A percentile compares a stretch with the other conserved stretches of the same genome.
These are phyloP conservation scores for Phytophthora palmivora DNA, from an alignment of 352 stramenopile genomes.

Conservation along the genomic window DNA sequence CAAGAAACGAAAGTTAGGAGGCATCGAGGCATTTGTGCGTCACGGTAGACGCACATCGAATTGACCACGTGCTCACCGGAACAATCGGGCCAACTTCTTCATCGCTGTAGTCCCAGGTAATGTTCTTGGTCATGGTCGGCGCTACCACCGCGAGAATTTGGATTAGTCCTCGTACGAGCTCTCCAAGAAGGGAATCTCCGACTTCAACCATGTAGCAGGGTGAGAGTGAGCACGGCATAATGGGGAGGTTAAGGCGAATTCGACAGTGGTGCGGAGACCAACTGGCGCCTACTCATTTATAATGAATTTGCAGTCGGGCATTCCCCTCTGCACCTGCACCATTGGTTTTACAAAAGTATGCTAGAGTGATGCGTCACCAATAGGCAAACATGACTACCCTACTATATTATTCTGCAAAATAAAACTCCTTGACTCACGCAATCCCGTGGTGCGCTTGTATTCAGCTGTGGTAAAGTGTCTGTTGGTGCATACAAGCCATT, in stretches of 20 bases:
- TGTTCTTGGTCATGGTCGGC: slow-evolving; percentile 8
- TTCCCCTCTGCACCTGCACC: background rate
- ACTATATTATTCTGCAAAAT: background rate
- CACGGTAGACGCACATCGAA: background rate
- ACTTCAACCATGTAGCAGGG: slow-evolving; percentile 6
- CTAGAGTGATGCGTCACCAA: slow-evolving; percentile 1
- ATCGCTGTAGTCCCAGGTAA: slow-evolving; percentile 6
- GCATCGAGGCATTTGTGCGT: background rate
- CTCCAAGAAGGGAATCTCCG: slow-evolving; percentile 8
- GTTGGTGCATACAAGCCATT: background rate
- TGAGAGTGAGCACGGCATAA: slow-evolving; percentile 1
- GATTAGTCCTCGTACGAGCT: background rate
- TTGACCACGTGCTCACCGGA: slow-evolving; percentile 3
- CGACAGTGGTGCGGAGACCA: slow-evolving; percentile 3
- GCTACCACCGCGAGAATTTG: background rate
- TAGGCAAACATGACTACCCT: background rate
- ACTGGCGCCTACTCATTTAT: background rate
- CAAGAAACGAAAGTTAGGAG: background rate
- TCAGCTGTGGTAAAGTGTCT: background rate
- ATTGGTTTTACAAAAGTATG: background rate
- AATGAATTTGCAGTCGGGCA: background rate
- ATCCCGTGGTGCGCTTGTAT: slow-evolving; percentile 2
- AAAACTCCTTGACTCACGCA: slow-evolving; percentile 11
- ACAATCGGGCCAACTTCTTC: slow-evolving; percentile 5
- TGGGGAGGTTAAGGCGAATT: background rate